Percentiles rank a stretch among this genome's conserved stretches.
Conservation (phyloP, 1,139 yeast genomes). For the Candida pseudocylindracea region DNA sequence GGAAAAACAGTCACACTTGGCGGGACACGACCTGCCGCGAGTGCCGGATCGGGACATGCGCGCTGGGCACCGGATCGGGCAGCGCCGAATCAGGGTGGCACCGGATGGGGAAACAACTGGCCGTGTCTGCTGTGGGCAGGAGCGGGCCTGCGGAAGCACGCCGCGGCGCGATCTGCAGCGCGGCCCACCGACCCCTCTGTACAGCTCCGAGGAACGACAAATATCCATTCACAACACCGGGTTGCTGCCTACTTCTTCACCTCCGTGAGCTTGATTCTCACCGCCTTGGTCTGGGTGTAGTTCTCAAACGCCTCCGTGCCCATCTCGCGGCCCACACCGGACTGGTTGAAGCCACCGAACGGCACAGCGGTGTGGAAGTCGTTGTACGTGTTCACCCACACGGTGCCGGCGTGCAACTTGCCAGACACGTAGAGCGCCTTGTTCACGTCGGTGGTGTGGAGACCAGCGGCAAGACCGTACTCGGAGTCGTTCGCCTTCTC, state of each 20-base stretch:
- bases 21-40: no score
- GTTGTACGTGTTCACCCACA: slow-evolving; percentile 74
- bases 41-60: no score
- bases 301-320: slow-evolving; percentile 68
- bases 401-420: slow-evolving; percentile 57
- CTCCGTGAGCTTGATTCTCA: slow-evolving; percentile 20
- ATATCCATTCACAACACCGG: no score
- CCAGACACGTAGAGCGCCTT: slow-evolving; percentile 22
- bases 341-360: slow-evolving; percentile 72
- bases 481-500: slow-evolving; percentile 48
- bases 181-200: no score
- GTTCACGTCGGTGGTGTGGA: slow-evolving; percentile 32
- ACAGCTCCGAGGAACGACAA: no score
- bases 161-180: no score
- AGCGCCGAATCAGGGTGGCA: no score
- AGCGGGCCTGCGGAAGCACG: no score
- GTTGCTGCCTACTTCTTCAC: not conserved
- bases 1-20: no score
- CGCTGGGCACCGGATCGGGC: no score
- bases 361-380: slow-evolving; percentile 66
- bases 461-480: slow-evolving; percentile 75
- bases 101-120: no score
- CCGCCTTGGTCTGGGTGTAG: slow-evolving; percentile 70
- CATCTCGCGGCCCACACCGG: slow-evolving; percentile 88
- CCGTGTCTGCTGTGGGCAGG: no score